Evolutionary conservation across 2,329 filamentous ascomycete genomes (phyloP).

Genomic region (Mycogone perniciosa): DNA sequence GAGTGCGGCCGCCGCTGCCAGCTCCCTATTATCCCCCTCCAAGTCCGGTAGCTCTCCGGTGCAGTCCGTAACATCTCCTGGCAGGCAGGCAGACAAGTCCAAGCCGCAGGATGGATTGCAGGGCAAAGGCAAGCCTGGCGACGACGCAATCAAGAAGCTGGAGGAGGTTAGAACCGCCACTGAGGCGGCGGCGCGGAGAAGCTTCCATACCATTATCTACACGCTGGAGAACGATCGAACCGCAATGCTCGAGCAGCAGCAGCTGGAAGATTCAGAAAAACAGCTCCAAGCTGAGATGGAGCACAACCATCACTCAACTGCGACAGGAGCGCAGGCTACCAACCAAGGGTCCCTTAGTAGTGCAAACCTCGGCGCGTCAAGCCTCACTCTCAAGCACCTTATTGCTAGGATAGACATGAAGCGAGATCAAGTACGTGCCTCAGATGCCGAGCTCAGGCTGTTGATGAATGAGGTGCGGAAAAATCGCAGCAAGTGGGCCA

Average conservation of each 20-base stretch:
- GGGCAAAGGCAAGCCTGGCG: conserved; percentile 61
- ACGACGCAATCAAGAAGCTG: conserved; percentile 86
- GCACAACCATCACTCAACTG: conserved; percentile 48
- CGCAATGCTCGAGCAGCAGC: conserved; percentile 96
- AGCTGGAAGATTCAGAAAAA: conserved; percentile 91
- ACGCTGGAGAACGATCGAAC: conserved; percentile 92
- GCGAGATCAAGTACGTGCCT: conserved; percentile 81
- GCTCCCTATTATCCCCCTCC: conserved; percentile 59
- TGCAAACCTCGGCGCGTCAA: conserved; percentile 91
- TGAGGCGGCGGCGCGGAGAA: conserved; percentile 81
- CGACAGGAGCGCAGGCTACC: conserved; percentile 45
- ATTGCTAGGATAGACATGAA: conserved; percentile 94
- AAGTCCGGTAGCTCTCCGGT: conserved; percentile 64
- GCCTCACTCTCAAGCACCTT: conserved; percentile 90
- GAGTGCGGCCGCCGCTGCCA: conserved; percentile 46
- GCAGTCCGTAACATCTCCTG: conserved; percentile 55
- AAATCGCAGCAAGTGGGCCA: conserved; percentile 98
- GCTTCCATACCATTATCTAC: conserved; percentile 90
- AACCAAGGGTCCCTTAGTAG: conserved; percentile 87
- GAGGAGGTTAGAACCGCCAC: conserved; percentile 88
- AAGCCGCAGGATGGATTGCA: conserved; percentile 43
- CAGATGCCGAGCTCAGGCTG: conserved; percentile 83
- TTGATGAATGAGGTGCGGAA: conserved; percentile 97
- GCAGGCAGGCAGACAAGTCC: conserved; percentile 49
- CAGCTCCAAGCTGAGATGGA: conserved; percentile 95